Conservation (phyloP, 2,329 filamentous ascomycete genomes). For the Aspergillus thermomutatus region DNA sequence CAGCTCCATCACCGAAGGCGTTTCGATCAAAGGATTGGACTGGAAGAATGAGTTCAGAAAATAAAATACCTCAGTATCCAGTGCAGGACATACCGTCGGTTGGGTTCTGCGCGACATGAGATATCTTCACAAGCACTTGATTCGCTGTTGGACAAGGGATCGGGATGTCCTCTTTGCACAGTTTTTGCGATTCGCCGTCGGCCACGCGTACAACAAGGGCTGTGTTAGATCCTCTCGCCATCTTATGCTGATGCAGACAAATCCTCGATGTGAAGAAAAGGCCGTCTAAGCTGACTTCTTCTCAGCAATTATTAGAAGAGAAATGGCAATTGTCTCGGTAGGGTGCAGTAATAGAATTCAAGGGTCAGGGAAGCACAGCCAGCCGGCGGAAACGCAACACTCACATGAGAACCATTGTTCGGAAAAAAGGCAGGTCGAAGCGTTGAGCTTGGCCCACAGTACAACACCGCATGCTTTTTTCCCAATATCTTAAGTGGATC, state of each 20-base stretch:
- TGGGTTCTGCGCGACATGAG: conserved; percentile 22
- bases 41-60: neutral
- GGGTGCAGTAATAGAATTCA: too few species aligned
- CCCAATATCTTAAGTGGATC: too few species aligned
- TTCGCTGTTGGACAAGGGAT: conserved; percentile 5
- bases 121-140: conserved; percentile 24
- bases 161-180: conserved; percentile 11
- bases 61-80: neutral
- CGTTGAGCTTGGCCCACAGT: too few species aligned
- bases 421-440: too few species aligned
- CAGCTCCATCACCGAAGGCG: conserved; percentile 33
- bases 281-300: too few species aligned
- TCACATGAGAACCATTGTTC: too few species aligned
- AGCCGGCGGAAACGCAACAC: too few species aligned
- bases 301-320: too few species aligned
- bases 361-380: too few species aligned
- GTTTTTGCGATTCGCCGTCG: conserved; percentile 2
- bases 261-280: too few species aligned
- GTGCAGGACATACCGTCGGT: conserved; percentile 15
- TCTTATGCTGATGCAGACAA: neutral
- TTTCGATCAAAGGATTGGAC: conserved; percentile 36
- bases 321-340: too few species aligned
- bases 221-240: neutral
- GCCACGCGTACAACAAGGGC: conserved; percentile 12
- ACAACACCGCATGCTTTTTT: too few species aligned